phyloP scores from a whole-genome alignment of 2,329 filamentous ascomycete genomes.

The Fusarium pseudograminearum region DNA sequence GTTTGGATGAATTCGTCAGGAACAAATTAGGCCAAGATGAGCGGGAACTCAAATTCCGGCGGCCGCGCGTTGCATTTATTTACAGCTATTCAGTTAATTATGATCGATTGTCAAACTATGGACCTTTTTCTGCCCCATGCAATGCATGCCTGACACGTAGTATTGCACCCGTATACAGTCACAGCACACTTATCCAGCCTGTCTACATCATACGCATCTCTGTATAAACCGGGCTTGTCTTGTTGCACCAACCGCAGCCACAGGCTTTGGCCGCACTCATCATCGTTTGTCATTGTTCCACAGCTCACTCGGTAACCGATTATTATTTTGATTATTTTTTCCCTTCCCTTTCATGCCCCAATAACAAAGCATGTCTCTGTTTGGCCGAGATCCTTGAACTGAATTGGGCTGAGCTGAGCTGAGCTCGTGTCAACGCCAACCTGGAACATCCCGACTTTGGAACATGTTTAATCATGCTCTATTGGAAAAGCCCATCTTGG shows the following conservation, averaged over 20 bases:
- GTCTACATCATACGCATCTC: not conserved
- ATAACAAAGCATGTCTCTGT: constrained; percentile 19
- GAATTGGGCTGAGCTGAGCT: constrained; percentile 19
- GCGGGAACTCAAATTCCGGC: constrained; percentile 23
- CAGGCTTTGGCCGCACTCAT: constrained; percentile 27
- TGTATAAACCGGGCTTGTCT: constrained; percentile 31
- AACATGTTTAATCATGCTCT: constrained; percentile 31
- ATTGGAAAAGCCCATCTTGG: constrained; percentile 14
- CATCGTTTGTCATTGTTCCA: constrained; percentile 27
- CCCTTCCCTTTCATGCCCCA: constrained; percentile 2
- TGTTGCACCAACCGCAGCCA: constrained; percentile 38
- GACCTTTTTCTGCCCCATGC: not conserved
- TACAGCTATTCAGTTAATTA: constrained; percentile 1
- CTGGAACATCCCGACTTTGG: constrained; percentile 27
- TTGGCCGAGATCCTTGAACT: constrained; percentile 14
- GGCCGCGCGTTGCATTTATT: constrained; percentile 30
- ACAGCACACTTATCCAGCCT: not conserved
- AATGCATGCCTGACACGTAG: constrained; percentile 1
- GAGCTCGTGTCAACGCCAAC: constrained; percentile 16
- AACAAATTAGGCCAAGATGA: constrained; percentile 26
- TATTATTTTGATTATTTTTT: not conserved
- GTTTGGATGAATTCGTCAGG: constrained; percentile 24
- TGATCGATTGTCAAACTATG: not conserved
- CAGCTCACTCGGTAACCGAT: constrained; percentile 2
- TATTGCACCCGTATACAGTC: not conserved